Evolutionary conservation across 148 eudicot species (phyloP), one percentile per base, ranked within the genome.

Genomic region (Drosera capensis): DNA sequence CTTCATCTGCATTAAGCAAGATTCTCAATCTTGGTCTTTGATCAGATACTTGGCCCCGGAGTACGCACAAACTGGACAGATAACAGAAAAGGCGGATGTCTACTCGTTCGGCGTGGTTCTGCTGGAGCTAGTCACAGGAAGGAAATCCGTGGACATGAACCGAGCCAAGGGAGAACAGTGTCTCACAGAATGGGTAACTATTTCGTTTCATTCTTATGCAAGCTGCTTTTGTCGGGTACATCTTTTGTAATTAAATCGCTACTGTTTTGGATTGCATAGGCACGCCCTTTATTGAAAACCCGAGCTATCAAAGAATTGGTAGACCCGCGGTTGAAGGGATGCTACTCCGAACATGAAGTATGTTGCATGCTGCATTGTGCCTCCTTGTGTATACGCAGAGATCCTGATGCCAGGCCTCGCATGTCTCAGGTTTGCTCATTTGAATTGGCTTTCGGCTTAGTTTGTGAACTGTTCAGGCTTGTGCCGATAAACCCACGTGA

Each of bases 1-100:
- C 13, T 15, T 11, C 38, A 0, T 34, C n/a, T 34, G n/a, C 9
- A 34, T 9, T n/a, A 5, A 34, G 11, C 9, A 34, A 9, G n/a
- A 34, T 2, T 15, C n/a, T 13, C 0, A 34, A 34, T 34, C n/a
- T 9, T 34, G n/a, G 2, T 34, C 13, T 4, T 15, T 34, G 14
- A 62, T 16, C 56, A 82, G 94, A 65, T 86, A 82, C 62, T 48
- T 86, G 65, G 94, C 96, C 60, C 96, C 96, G 19, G 96, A 86
- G 65, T 86, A 86, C 59, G 85, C 88, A 45, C 94, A 82, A 72
- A 86, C 68, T 47, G 96, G 96, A 28, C 80, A 86, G 60, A 65
- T 86, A 48, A 76, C 94, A 3, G 96, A 86, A 57, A 86, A 86
- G 46, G 75, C 96, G 45, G 96, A 86, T 64, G 94, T 79, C 3